Conservation (phyloP, 2,329 filamentous ascomycete species). For the Talaromyces sp. region DNA sequence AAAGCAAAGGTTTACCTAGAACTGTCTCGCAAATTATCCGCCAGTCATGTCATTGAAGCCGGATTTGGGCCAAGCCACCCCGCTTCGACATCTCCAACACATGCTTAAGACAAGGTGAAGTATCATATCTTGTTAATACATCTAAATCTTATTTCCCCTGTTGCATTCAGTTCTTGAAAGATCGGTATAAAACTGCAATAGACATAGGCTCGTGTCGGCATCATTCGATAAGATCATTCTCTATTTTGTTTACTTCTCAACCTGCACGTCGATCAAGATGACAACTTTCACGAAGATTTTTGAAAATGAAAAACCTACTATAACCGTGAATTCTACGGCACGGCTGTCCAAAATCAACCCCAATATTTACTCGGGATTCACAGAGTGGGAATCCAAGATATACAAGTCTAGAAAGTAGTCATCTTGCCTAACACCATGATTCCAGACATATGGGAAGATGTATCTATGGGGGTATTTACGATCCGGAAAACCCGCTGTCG, state of each 20-base stretch:
- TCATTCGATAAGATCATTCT: background rate
- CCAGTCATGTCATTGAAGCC: background rate
- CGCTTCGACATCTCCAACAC: background rate
- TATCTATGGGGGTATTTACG: conserved; percentile 82
- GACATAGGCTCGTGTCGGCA: background rate
- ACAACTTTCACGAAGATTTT: conserved; percentile 66
- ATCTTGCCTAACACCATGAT: background rate
- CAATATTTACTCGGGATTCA: conserved; percentile 80
- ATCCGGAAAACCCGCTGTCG: conserved; percentile 67
- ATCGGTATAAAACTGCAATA: background rate
- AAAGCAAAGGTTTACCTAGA: background rate
- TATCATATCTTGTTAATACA: background rate
- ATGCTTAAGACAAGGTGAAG: background rate
- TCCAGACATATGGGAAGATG: conserved; percentile 78
- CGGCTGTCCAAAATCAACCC: conserved; percentile 69
- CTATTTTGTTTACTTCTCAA: background rate
- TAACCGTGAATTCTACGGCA: conserved; percentile 60
- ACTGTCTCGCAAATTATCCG: background rate
- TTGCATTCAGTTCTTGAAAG: background rate
- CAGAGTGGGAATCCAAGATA: conserved; percentile 54
- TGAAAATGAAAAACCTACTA: conserved; percentile 56
- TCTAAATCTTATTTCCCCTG: background rate
- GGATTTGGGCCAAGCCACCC: background rate
- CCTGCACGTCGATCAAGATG: conserved; percentile 46
- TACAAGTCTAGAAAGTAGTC: background rate